Conservation (phyloP, 805 yeast species). For the Cyberlindnera petersonii region DNA sequence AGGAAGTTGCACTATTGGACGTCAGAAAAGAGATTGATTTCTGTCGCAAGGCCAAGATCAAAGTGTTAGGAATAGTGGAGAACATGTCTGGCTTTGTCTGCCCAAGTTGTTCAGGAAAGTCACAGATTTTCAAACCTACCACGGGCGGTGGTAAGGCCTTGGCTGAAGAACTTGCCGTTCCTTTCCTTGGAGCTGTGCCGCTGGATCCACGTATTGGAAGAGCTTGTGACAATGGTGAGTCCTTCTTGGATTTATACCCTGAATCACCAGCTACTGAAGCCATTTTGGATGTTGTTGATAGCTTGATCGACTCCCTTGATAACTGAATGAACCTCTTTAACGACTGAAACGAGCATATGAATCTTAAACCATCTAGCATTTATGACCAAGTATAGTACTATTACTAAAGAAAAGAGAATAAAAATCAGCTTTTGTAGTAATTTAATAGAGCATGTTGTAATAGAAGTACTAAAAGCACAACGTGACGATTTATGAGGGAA, state of each 20-base stretch:
- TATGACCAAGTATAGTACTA: too few relatives aligned
- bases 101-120: conserved; percentile 87
- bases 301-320: conserved; percentile 53
- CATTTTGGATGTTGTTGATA: conserved; percentile 77
- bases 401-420: too few relatives aligned
- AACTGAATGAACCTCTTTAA: too few relatives aligned
- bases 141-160: conserved; percentile 93
- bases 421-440: too few relatives aligned
- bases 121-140: conserved; percentile 87
- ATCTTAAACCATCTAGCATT: too few relatives aligned
- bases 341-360: too few relatives aligned
- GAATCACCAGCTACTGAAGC: conserved; percentile 93
- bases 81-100: conserved; percentile 99
- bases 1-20: conserved; percentile 91
- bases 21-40: conserved; percentile 95
- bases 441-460: too few relatives aligned
- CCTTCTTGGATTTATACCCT: conserved; percentile 77
- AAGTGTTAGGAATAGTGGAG: conserved; percentile 85
- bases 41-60: conserved; percentile 86
- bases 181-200: conserved; percentile 89
- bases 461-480: too few relatives aligned
- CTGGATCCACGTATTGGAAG: conserved; percentile 92
- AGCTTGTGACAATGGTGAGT: conserved; percentile 82
- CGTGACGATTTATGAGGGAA: too few relatives aligned
- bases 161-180: conserved; percentile 73